phyloP scores from a whole-genome alignment of 495 filamentous ascomycete species.

The Penicillium argentinense region DNA sequence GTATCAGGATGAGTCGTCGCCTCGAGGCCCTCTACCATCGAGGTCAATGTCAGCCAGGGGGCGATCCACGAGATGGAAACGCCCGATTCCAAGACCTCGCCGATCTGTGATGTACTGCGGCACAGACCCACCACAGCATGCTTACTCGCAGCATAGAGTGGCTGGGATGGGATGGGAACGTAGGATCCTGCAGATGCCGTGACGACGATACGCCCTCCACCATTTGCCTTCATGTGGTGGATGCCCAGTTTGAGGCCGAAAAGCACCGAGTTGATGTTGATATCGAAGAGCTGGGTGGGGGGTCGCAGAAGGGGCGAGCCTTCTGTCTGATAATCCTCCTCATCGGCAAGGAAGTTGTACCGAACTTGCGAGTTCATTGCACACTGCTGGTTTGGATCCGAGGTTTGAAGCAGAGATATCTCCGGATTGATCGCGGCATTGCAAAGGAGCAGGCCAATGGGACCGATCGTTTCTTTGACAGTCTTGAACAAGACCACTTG shows the following conservation, averaged over 20 bases:
- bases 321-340: not conserved
- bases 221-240: constrained; percentile 16
- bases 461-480: constrained; percentile 13
- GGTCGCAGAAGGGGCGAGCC: constrained; percentile 7
- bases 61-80: constrained; percentile 22
- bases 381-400: constrained; percentile 3
- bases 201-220: constrained; percentile 19
- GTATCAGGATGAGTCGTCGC: constrained; percentile 5
- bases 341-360: constrained; percentile 19
- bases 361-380: constrained; percentile 15
- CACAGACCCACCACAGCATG: constrained; percentile 22
- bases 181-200: constrained; percentile 23
- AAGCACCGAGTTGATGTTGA: constrained; percentile 19
- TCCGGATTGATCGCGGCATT: constrained; percentile 25
- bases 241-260: constrained; percentile 22
- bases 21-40: constrained; percentile 20
- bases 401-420: constrained; percentile 11
- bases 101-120: constrained; percentile 17
- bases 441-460: constrained; percentile 17
- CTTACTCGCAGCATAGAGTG: constrained; percentile 21
- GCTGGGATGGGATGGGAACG: constrained; percentile 20
- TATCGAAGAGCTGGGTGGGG: constrained; percentile 11
- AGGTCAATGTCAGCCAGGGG: constrained; percentile 22
- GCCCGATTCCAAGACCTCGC: constrained; percentile 12
- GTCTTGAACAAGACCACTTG: constrained; percentile 16